Evolutionary conservation across 352 stramenopile genomes (phyloP), one percentile per base, ranked within the genome.

Genomic region (Phytophthora agathidicida): DNA sequence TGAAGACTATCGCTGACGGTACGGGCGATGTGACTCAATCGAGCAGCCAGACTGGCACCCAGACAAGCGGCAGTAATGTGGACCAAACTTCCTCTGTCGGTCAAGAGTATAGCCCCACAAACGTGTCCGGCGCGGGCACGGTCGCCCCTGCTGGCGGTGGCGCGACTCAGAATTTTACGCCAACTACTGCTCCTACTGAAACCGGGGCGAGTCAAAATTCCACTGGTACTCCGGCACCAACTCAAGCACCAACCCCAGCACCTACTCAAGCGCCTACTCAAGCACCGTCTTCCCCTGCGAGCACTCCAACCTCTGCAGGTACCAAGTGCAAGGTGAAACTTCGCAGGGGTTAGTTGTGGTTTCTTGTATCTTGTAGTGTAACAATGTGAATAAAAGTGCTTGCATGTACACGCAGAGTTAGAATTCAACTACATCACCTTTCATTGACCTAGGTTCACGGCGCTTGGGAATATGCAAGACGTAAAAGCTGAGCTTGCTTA

Each of bases 271-370:
- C 32, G 8, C 10, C n/a, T 5, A 54, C 42, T 16, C 2, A 49
- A 31, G 27, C 42, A 11, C 33, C 33, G 13, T 54, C 39, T n/a
- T 22, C 35, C 16, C 11, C 39, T 11, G 46, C 57, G 11, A 27
- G 48, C 13, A 23, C 44, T 20, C 20, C 45, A 38, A 19, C 31
- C 11, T n/a, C 16, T 5, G n/a, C 47, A 5, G 27, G 27, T 16
- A 38, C 44, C 7, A 53, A 53, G 20, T 68, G 60, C 45, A 54
- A 64, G 37, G 51, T 33, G n/a, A 68, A 68, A 13, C 37, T 68
- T 1, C 51, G 60, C 32, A 53, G 52, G 17, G 31, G 44, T 22
- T 46, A 64, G 3, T 20, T 64, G 52, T 58, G 54, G 26, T 8
- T 46, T 43, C 6, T 39, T 44, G 27, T 14, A 47, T 56, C 17